Percentiles rank a stretch among this genome's conserved stretches.
Conservation (phyloP, 495 filamentous ascomycete genomes). For the Xylaria scruposa region DNA sequence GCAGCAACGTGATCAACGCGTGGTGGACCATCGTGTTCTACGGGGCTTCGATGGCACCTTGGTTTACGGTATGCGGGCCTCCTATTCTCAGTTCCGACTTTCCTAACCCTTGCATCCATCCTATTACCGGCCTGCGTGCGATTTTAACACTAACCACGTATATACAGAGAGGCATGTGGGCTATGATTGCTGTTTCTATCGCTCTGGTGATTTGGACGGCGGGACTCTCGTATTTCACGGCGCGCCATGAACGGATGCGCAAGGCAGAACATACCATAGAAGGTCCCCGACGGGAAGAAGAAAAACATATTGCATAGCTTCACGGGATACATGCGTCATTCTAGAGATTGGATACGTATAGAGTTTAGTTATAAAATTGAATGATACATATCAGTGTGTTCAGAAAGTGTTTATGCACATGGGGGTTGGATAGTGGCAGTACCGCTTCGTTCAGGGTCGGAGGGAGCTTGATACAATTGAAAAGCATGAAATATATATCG, state of each 20-base stretch:
- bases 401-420: neutral
- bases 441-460: neutral
- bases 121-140: neutral
- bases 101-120: neutral
- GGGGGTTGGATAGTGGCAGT: neutral
- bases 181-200: slow-evolving; percentile 62
- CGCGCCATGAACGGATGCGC: slow-evolving; percentile 41
- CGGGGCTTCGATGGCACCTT: slow-evolving; percentile 62
- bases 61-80: slow-evolving; percentile 53
- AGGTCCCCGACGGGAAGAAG: neutral
- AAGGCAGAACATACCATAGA: slow-evolving; percentile 27
- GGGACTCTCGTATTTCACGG: slow-evolving; percentile 49
- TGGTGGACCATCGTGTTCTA: slow-evolving; percentile 74
- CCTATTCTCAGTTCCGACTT: no score
- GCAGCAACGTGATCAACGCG: slow-evolving; percentile 61
- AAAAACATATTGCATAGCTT: neutral
- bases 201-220: slow-evolving; percentile 59
- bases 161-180: slow-evolving; percentile 60
- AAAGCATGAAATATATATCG: neutral
- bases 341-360: neutral
- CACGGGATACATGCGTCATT: neutral
- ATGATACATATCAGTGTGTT: neutral
- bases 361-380: neutral
- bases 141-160: slow-evolving; percentile 26
- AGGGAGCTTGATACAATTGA: neutral